Evolutionary conservation across 1,284 basidiomycete genomes (phyloP).

Genomic region (Farysia itapuensis): DNA sequence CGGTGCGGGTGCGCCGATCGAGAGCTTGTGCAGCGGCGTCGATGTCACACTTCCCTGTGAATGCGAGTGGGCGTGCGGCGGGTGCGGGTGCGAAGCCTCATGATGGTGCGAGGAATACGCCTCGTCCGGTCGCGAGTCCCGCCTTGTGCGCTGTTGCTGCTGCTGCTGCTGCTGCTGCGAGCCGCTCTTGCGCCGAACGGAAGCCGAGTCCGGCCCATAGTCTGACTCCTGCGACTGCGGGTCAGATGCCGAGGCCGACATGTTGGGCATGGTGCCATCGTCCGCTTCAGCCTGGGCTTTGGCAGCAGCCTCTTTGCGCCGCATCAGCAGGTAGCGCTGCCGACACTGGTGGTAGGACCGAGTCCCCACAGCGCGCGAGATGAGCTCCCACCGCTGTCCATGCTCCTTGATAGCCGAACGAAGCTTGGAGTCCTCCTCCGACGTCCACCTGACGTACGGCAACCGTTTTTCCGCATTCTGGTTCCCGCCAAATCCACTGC

Average conservation of each 20-base stretch:
- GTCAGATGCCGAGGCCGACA: constrained; percentile 34
- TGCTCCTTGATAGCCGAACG: constrained; percentile 54
- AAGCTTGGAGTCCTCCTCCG: constrained; percentile 57
- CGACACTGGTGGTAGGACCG: constrained; percentile 59
- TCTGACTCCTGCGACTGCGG: constrained; percentile 38
- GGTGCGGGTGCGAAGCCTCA: constrained; percentile 2
- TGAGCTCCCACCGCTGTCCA: constrained; percentile 59
- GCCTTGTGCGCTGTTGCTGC: no score
- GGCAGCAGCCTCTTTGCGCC: constrained; percentile 55
- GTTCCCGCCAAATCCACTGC: constrained; percentile 41
- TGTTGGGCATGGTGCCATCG: constrained; percentile 10
- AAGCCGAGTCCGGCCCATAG: constrained; percentile 5
- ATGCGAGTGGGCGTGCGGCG: no score
- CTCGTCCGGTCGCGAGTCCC: background rate
- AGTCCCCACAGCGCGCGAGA: constrained; percentile 57
- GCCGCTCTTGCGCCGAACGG: constrained; percentile 11
- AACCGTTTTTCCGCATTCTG: constrained; percentile 57
- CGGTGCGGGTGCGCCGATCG: constrained; percentile 35
- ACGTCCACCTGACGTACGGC: constrained; percentile 57
- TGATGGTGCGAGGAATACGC: constrained; percentile 10
- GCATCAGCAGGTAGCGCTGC: constrained; percentile 58
- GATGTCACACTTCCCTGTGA: constrained; percentile 7
- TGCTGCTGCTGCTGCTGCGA: no score
- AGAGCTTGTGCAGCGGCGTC: constrained; percentile 38
- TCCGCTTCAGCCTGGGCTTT: constrained; percentile 24